Conservation (phyloP, 345 rosid genomes). For the Eucalyptus albens region DNA sequence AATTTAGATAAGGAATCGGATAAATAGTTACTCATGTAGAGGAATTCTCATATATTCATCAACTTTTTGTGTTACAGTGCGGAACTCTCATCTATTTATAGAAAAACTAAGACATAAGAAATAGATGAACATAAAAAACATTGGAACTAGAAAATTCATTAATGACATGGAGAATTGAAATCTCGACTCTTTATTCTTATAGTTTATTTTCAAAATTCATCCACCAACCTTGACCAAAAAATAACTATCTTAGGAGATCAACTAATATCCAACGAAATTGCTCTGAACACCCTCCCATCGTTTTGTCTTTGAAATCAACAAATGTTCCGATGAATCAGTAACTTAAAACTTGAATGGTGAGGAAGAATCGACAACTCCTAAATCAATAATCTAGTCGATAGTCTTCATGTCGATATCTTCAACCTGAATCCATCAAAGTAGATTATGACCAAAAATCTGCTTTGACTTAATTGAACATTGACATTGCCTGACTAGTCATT, state of each 20-base stretch:
- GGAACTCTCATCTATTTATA: not conserved
- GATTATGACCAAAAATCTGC: not conserved
- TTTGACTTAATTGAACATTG: not conserved
- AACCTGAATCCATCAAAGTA: not conserved
- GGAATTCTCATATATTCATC: not conserved
- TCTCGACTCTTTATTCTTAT: not conserved
- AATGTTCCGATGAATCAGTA: not conserved
- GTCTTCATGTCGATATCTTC: not conserved
- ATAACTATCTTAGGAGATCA: not conserved
- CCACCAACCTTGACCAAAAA: not conserved
- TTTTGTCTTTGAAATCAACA: no score
- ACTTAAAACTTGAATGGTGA: not conserved
- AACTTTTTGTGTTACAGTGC: rapidly evolving
- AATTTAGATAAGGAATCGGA: not conserved
- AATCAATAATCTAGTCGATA: no score
- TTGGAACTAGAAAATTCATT: not conserved
- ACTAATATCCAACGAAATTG: not conserved
- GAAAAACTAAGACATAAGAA: not conserved
- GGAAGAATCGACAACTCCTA: not conserved
- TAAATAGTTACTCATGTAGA: not conserved
- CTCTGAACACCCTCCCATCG: not conserved
- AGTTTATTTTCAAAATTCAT: not conserved
- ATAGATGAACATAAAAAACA: not conserved
- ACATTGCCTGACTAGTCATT: not conserved
- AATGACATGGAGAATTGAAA: not conserved